phyloP scores from a whole-genome alignment of 177 flowering plant genomes.

The Tripterygium wilfordii region DNA sequence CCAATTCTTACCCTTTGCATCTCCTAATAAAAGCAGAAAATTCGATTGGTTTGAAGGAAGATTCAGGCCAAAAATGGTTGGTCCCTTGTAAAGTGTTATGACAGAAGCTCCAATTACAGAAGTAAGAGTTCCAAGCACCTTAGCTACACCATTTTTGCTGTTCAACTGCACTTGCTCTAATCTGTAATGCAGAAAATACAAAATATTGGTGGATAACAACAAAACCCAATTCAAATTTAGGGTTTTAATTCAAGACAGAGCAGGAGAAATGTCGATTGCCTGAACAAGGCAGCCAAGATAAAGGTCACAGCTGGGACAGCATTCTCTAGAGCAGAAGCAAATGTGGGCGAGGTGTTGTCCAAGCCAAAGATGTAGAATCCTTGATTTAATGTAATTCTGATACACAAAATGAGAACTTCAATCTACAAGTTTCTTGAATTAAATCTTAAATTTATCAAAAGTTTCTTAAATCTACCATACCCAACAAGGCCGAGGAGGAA shows the following conservation, averaged over 20 bases:
- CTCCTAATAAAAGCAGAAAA: constrained; percentile 5
- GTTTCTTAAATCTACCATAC: too few species aligned
- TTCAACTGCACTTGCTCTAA: constrained; percentile 19
- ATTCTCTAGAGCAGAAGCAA: constrained; percentile 23
- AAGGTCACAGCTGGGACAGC: constrained; percentile 25
- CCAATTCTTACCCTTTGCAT: constrained; percentile 24
- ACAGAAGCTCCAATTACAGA: constrained; percentile 21
- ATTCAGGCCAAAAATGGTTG: constrained; percentile 14
- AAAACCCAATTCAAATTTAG: neutral
- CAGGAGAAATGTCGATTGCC: constrained; percentile 1
- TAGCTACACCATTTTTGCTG: constrained; percentile 25
- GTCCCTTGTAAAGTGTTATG: constrained; percentile 29
- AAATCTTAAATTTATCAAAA: too few species aligned
- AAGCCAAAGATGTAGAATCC: constrained; percentile 22
- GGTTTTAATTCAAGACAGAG: neutral
- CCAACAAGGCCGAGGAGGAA: constrained; percentile 24
- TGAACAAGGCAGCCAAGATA: constrained; percentile 21
- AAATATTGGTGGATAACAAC: neutral
- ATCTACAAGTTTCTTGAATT: too few species aligned
- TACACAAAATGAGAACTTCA: neutral
- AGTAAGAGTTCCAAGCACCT: constrained; percentile 21
- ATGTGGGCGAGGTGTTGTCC: constrained; percentile 26
- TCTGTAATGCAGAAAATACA: constrained; percentile 7
- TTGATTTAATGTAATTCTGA: constrained; percentile 25
- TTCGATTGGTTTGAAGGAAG: constrained; percentile 1